Percentiles rank a stretch among this genome's conserved stretches.
Conservation (phyloP, 2,329 filamentous ascomycete species). For the Intubia oerlemansii region DNA sequence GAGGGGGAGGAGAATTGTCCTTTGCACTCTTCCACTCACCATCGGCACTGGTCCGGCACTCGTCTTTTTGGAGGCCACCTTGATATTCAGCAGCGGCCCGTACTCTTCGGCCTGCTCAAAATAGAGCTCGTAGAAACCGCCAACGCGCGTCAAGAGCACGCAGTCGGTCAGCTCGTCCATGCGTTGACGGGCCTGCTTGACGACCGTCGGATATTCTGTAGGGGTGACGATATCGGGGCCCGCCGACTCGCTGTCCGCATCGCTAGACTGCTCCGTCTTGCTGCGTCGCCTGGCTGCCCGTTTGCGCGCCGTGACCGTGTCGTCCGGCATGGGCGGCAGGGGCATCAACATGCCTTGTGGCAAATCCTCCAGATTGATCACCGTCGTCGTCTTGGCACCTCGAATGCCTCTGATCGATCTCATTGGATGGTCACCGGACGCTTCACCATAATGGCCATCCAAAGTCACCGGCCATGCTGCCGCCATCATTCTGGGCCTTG, state of each 20-base stretch:
- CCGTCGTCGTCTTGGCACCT: constrained; percentile 28
- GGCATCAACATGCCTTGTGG: constrained; percentile 32
- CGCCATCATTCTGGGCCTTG: too few relatives aligned
- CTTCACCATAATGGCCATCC: too few relatives aligned
- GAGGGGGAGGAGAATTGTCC: constrained; percentile 3
- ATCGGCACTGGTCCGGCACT: constrained; percentile 63
- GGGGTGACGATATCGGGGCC: too few relatives aligned
- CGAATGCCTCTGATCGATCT: too few relatives aligned
- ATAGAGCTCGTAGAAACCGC: constrained; percentile 94
- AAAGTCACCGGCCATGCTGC: too few relatives aligned
- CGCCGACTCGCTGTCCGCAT: neutral
- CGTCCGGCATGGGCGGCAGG: neutral
- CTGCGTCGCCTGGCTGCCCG: neutral
- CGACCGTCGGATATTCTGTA: constrained; percentile 70
- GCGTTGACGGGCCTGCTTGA: constrained; percentile 70
- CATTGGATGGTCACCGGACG: too few relatives aligned
- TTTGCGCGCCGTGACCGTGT: neutral
- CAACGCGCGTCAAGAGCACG: constrained; percentile 76
- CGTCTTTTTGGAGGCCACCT: constrained; percentile 66
- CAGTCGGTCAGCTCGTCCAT: constrained; percentile 84
- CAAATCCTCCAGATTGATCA: constrained; percentile 31
- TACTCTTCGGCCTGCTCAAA: constrained; percentile 87
- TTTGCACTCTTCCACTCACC: constrained; percentile 25
- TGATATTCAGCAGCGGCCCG: constrained; percentile 69
- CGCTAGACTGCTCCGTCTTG: neutral